Conservation (phyloP, 352 stramenopile species). For the Aphanomyces stellatus region DNA sequence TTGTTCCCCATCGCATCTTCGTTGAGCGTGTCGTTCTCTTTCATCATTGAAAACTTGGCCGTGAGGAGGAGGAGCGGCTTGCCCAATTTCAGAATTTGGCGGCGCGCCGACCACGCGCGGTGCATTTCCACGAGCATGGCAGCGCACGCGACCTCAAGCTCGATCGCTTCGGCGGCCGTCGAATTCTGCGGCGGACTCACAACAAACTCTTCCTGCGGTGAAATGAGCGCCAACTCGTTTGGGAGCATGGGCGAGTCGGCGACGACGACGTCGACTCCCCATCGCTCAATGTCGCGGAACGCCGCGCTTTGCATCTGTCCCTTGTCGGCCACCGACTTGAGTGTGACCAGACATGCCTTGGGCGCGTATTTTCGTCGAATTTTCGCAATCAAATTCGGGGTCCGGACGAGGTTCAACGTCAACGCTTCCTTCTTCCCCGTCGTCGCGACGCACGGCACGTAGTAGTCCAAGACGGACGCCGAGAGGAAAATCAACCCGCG, state of each 20-base stretch:
- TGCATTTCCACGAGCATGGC: conserved; percentile 65
- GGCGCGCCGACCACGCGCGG: conserved; percentile 58
- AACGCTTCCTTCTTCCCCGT: conserved; percentile 32
- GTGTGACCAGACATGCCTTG: conserved; percentile 68
- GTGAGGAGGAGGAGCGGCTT: conserved; percentile 74
- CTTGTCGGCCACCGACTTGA: conserved; percentile 57
- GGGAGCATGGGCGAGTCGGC: conserved; percentile 34
- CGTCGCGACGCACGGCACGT: conserved; percentile 29
- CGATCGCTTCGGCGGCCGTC: conserved; percentile 61
- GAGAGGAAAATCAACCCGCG: conserved; percentile 63
- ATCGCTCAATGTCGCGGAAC: conserved; percentile 66
- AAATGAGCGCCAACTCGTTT: conserved; percentile 67
- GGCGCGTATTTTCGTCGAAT: conserved; percentile 76
- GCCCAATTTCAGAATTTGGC: conserved; percentile 63
- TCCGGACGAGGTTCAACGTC: conserved; percentile 59
- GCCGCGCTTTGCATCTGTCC: conserved; percentile 45
- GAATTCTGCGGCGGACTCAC: conserved; percentile 37
- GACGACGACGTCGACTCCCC: conserved; percentile 70
- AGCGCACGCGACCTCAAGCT: conserved; percentile 74
- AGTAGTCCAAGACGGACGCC: conserved; percentile 76
- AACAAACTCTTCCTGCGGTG: conserved; percentile 73
- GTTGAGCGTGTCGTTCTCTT: conserved; percentile 78
- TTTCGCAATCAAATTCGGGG: conserved; percentile 70
- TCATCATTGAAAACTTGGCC: conserved; percentile 84
- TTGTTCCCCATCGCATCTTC: conserved; percentile 80